Evolutionary conservation across 495 filamentous ascomycete species (phyloP).

Genomic region (Xylaria grammica): DNA sequence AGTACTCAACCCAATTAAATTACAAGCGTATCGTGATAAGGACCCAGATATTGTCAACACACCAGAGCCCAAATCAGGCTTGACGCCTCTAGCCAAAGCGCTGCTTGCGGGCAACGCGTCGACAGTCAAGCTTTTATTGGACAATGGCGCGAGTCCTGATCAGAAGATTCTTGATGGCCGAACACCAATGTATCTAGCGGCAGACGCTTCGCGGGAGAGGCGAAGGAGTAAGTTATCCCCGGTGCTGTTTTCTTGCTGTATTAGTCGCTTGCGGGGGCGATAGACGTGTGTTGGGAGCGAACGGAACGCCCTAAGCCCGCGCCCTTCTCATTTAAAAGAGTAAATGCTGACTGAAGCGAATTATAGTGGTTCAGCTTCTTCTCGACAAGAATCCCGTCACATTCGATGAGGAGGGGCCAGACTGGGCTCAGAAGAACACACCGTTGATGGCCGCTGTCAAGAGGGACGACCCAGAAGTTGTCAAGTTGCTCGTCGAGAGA

Average conservation of each 20-base stretch:
- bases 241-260: no score
- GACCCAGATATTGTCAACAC: slow-evolving; percentile 20
- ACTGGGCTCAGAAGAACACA: slow-evolving; percentile 11
- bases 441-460: slow-evolving; percentile 19
- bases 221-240: no score
- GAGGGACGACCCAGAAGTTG: slow-evolving; percentile 11
- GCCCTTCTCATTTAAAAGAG: no score
- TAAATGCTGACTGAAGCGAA: no score
- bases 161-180: slow-evolving; percentile 24
- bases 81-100: slow-evolving; percentile 22
- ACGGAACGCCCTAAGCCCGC: no score
- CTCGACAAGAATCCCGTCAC: slow-evolving; percentile 19
- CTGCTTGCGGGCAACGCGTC: slow-evolving; percentile 20
- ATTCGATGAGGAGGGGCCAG: slow-evolving; percentile 16
- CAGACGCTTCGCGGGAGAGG: slow-evolving; percentile 14
- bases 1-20: slow-evolving; percentile 12
- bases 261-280: no score
- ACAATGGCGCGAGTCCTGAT: slow-evolving; percentile 25
- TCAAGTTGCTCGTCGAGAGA: slow-evolving; percentile 20
- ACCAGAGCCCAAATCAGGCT: slow-evolving; percentile 14
- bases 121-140: slow-evolving; percentile 22
- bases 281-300: no score
- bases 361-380: slow-evolving; percentile 25
- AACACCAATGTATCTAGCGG: slow-evolving; percentile 24
- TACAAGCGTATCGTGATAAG: slow-evolving; percentile 8